Evolutionary conservation across 2,329 filamentous ascomycete genomes (phyloP).

Genomic region (Metarhizium brunneum): DNA sequence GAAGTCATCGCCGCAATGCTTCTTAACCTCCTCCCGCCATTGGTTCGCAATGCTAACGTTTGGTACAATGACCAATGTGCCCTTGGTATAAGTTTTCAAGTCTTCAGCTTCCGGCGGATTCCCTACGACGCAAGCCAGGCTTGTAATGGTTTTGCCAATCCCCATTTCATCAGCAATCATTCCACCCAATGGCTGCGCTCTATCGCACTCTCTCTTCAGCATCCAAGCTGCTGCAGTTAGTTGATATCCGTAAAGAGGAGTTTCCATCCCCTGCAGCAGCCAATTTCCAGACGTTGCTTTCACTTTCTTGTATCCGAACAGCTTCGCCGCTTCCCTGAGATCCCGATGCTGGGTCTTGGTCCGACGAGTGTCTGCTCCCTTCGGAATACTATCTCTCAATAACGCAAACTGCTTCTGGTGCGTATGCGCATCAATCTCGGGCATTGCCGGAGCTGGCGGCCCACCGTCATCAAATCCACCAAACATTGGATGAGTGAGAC

Average conservation of each 20-base stretch:
- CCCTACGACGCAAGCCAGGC: conserved; percentile 62
- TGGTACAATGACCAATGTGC: conserved; percentile 24
- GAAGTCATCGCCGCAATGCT: conserved; percentile 11
- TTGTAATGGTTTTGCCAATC: conserved; percentile 62
- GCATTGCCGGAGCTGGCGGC: background rate
- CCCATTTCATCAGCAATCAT: conserved; percentile 56
- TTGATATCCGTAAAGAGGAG: conserved; percentile 29
- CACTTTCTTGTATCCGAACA: conserved; percentile 14
- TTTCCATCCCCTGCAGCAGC: conserved; percentile 11
- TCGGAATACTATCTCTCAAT: conserved; percentile 7
- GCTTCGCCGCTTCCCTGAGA: conserved; percentile 4
- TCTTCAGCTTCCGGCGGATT: conserved; percentile 36
- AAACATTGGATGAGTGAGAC: background rate
- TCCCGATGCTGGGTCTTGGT: conserved; percentile 8
- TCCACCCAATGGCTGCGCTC: conserved; percentile 41
- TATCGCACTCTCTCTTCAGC: conserved; percentile 36
- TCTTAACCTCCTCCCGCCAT: conserved; percentile 19
- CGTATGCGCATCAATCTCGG: background rate
- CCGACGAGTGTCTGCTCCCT: conserved; percentile 8
- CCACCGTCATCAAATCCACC: background rate
- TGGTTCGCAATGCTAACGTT: conserved; percentile 13
- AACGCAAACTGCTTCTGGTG: conserved; percentile 2
- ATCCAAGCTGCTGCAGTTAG: conserved; percentile 44
- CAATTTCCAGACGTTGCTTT: conserved; percentile 3
- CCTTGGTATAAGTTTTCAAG: conserved; percentile 20